These are phyloP conservation scores for Pisolithus orientalis DNA, from an alignment of 768 basidiomycete species.

Conservation along the genomic window DNA sequence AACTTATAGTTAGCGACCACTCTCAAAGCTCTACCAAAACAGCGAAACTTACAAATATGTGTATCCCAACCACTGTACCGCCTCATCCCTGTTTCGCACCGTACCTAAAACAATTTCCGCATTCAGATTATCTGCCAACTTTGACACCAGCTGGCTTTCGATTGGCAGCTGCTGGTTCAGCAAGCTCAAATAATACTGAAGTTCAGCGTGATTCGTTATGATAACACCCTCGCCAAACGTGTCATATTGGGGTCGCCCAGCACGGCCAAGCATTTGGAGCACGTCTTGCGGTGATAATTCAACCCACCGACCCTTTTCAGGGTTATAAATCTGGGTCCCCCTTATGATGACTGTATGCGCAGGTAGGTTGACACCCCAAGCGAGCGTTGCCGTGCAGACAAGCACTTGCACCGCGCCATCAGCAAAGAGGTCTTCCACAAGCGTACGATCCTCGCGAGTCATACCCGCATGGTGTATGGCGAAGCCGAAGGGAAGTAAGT, in stretches of 20 bases:
- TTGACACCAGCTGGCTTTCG: constrained; percentile 89
- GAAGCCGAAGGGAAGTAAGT: constrained; percentile 93
- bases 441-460: constrained; percentile 81
- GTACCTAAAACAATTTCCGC: constrained; percentile 96
- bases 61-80: constrained; percentile 95
- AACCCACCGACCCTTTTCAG: constrained; percentile 96
- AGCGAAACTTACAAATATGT: constrained; percentile 72
- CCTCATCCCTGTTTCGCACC: constrained; percentile 92
- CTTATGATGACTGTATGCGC: constrained; percentile 99
- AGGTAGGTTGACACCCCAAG: constrained; percentile 98
- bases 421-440: constrained; percentile 91
- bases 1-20: neutral
- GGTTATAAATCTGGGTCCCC: constrained; percentile 99
- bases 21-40: neutral
- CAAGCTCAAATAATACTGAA: constrained; percentile 94
- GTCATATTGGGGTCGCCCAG: constrained; percentile 95
- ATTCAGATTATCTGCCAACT: constrained; percentile 91
- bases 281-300: constrained; percentile 95
- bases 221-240: constrained; percentile 97
- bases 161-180: constrained; percentile 98
- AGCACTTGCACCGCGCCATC: constrained; percentile 91
- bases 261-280: constrained; percentile 96
- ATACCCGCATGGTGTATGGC: constrained; percentile 98
- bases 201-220: constrained; percentile 94
- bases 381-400: constrained; percentile 95